Conservation (phyloP, 345 rosid species). For the Melaleuca quinquenervia region DNA sequence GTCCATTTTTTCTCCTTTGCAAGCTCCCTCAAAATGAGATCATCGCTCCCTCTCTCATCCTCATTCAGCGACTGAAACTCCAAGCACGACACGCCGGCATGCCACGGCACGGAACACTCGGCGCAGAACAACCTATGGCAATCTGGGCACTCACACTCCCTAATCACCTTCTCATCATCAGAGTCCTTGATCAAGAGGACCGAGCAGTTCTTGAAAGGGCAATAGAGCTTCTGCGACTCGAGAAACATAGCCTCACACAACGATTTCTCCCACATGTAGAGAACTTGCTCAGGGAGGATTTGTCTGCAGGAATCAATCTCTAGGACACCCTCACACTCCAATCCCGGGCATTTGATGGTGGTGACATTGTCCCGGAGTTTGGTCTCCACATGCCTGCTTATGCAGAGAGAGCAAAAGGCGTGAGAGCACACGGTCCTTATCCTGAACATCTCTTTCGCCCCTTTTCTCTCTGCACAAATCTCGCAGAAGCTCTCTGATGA, state of each 20-base stretch:
- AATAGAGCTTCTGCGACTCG: slow-evolving; percentile 26
- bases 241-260: slow-evolving; percentile 31
- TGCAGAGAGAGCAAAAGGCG: slow-evolving; percentile 41
- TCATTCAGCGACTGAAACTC: slow-evolving; percentile 15
- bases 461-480: slow-evolving; percentile 46
- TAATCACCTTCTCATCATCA: slow-evolving; percentile 10
- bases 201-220: slow-evolving; percentile 72
- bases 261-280: slow-evolving; percentile 45
- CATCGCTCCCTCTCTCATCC: slow-evolving; percentile 32
- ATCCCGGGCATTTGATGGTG: slow-evolving; percentile 42
- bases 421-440: slow-evolving; percentile 28
- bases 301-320: slow-evolving; percentile 31
- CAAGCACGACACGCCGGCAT: slow-evolving; percentile 19
- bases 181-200: slow-evolving; percentile 33
- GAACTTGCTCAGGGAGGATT: slow-evolving; percentile 26
- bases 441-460: slow-evolving; percentile 21
- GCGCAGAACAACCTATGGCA: slow-evolving; percentile 54
- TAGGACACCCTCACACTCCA: slow-evolving; percentile 25
- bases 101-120: slow-evolving; percentile 30
- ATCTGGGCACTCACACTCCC: slow-evolving; percentile 52
- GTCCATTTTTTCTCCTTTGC: slow-evolving; percentile 29
- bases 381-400: slow-evolving; percentile 25
- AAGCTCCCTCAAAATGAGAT: slow-evolving; percentile 27
- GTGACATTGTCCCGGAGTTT: slow-evolving; percentile 14
- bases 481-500: slow-evolving; percentile 25